Base-by-base conservation (phyloP, 257 asterid genomes). In the Lantana camara region DNA sequence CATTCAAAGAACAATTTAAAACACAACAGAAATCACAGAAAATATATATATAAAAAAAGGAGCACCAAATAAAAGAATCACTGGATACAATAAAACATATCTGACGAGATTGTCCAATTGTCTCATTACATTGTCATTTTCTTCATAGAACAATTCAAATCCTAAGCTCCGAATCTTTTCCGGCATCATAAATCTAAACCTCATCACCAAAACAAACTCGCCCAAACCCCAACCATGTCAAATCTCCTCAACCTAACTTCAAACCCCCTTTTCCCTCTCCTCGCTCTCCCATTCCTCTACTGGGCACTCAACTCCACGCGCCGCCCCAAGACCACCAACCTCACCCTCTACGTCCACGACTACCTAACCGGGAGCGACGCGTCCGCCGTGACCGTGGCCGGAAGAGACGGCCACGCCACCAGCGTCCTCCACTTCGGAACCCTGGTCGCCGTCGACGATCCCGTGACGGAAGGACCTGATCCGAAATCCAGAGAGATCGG, bases 301-400 rank as follows among this genome's bases (percentile, higher is more conserved):
- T 77, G 78, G 76, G 79, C 68, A 2, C 30, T 60, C 64, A 50
- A 47, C 47, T 41, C 51, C 27, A 44, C 35, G 27, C 70, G 41
- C 6, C 60, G 64, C 41, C 80, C 61, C 34, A 79, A 78, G 53
- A 48, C 57, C 38, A 80, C 81, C 60, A 65, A 34, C 16, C 84
- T 80, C 16, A 59, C 76, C 7, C 46, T 83, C 74, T 83, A 77
- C 63, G 79, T 76, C 19, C 90, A 83, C 12, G 89, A 79, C 70
- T 63, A 75, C 60, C 47, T 77, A 32, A 63, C 35, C 19, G 89
- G 89, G 29, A 30, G 32, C 7, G 78, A 77, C 75, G 21, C 80
- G 48, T 61, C 89, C 10, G 77, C 83, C 22, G 34, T 68, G 5
- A 60, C 83, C 0, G 81, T 83, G 42, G 85, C 82, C 5, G 89